Evolutionary conservation across 257 asterid genomes (phyloP), one percentile per base, ranked within the genome.

Genomic region (Paulownia fortunei): DNA sequence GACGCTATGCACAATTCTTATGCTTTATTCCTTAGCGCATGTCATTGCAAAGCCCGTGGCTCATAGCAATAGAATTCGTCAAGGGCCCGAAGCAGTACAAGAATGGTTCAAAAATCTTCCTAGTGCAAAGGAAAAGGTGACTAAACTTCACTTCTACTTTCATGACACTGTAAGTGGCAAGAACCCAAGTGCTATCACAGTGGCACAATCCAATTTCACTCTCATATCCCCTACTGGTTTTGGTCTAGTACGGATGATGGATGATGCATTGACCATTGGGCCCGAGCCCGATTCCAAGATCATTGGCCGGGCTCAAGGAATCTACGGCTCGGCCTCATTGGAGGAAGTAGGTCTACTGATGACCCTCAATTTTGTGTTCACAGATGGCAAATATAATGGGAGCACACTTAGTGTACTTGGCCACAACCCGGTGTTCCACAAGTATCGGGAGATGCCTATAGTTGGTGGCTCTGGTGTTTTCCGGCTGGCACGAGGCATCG

Each of bases 401-500:
- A 89, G 91, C 72, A 77, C 89, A 2, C 77, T 89, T 0, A 85
- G 87, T 49, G 66, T 86, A n/a, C 63, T 83, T 0, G 91, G 87
- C 3, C 79, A 83, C 12, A 83, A 81, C 11, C 79, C 91, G 0
- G 3, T 84, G 0, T 11, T 69, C 0, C 72, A 81, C 2, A 26
- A 27, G 61, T 85, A 82, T 19, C 72, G 87, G 0, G 95, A 90
- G 81, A 76, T 88, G 85, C 84, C 92, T 0, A 79, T 89, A 0
- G 69, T 87, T 0, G 93, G 90, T 6, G 92, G 92, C 6, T 62
- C 88, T 1, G 90, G 92, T 1, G 77, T 67, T 73, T 88, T 88
- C 55, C 78, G 87, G 6, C 58, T 89, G 60, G 93, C 93, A 2
- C 78, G 88, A 6, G 94, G 92, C 3, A 46, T 82, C 5, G 90